Percentiles rank a stretch among this genome's conserved stretches.
Evolutionary conservation across 139 green algal species (phyloP).

Genomic region (Picochlorum costavermella): DNA sequence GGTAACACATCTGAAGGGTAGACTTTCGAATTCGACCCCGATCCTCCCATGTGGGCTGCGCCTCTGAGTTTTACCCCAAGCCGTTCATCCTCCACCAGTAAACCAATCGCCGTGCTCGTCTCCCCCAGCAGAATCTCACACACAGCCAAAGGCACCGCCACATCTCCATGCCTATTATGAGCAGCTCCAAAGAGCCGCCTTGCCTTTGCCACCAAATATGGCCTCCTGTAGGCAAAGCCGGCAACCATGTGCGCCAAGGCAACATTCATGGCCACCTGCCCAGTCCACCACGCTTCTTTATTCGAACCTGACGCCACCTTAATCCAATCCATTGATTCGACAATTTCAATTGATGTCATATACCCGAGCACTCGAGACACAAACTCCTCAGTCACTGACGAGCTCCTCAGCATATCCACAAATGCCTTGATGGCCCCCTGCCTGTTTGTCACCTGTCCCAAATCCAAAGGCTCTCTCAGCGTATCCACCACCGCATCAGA

Average conservation of each 20-base stretch:
- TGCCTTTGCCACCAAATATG: constrained; percentile 33
- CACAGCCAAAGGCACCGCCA: constrained; percentile 22
- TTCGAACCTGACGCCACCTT: neutral
- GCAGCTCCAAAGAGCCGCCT: constrained; percentile 10
- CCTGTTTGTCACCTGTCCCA: constrained; percentile 17
- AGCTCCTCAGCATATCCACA: constrained; percentile 3
- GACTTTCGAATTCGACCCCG: neutral
- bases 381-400: neutral
- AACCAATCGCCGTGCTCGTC: constrained; percentile 15
- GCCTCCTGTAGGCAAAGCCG: constrained; percentile 46
- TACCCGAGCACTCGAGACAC: constrained; percentile 19
- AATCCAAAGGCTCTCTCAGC: constrained; percentile 14
- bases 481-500: constrained; percentile 39
- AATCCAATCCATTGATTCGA: constrained; percentile 48
- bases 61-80: neutral
- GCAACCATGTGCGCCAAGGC: constrained; percentile 45
- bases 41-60: neutral
- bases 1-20: constrained; percentile 6
- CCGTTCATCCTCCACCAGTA: constrained; percentile 22
- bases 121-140: constrained; percentile 28
- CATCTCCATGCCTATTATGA: constrained; percentile 4
- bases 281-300: constrained; percentile 32
- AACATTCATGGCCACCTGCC: constrained; percentile 38
- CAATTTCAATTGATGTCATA: constrained; percentile 37
- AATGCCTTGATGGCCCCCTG: constrained; percentile 1